Percentiles rank a stretch among this genome's conserved stretches.
Evolutionary conservation across 164 flowering plant species (phyloP).

Genomic region (Cinnamomum micranthum): DNA sequence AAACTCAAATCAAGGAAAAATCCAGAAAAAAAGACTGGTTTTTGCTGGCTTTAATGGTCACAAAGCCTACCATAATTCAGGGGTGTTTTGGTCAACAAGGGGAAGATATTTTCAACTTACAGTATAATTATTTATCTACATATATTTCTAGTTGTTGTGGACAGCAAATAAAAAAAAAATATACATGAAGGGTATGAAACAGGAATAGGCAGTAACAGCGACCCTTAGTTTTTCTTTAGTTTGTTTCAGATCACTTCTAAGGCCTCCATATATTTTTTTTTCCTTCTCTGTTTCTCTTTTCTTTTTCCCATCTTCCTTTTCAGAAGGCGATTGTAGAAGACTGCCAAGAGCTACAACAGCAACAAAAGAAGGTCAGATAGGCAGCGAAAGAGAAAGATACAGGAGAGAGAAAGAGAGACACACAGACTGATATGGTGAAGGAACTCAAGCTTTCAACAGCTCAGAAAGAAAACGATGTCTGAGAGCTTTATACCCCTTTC

Average conservation of each 20-base stretch:
- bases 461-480: constrained; percentile 77
- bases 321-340: constrained; percentile 44
- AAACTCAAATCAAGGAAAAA: too few species aligned
- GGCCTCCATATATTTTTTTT: not conserved
- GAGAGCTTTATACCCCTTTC: constrained; percentile 47
- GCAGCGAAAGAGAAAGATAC: constrained; percentile 30
- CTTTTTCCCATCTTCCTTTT: constrained; percentile 26
- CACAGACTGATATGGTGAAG: constrained; percentile 10
- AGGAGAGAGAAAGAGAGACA: constrained; percentile 2
- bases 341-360: constrained; percentile 31
- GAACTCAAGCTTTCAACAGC: constrained; percentile 45
- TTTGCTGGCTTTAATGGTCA: too few species aligned
- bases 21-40: too few species aligned
- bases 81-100: not conserved
- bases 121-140: not conserved
- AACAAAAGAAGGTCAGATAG: constrained; percentile 19
- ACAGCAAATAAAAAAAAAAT: not conserved
- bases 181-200: constrained; percentile 3
- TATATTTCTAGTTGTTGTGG: not conserved
- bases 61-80: not conserved
- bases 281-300: constrained; percentile 1
- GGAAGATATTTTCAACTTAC: not conserved
- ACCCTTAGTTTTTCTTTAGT: constrained; percentile 24
- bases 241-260: constrained; percentile 18
- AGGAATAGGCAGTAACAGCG: constrained; percentile 36